Evolutionary conservation across 306 rosid genomes (phyloP), one percentile per base, ranked within the genome.

Genomic region (Ormosia semicastrata): DNA sequence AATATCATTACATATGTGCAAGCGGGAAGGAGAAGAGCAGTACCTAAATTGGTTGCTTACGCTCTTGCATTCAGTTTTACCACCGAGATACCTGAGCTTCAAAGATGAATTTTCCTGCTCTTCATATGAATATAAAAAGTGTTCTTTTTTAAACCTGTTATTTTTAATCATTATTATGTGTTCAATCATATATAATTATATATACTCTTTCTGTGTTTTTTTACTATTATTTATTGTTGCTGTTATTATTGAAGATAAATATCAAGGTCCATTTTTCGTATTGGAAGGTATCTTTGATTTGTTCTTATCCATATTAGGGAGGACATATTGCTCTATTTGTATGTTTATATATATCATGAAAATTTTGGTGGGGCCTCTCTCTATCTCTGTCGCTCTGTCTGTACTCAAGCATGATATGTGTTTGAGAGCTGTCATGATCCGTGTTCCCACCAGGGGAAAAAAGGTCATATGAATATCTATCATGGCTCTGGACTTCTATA

Each of bases 371-470:
- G 85, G 78, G 62, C 15, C 81, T 57, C 68, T 80, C 52, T 59
- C n/a, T 71, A 36, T 76, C 63, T 59, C 6, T 87, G 82, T 82
- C 75, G 40, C 71, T 77, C 39, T 67, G 76, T 82, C 57, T 41
- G 80, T 54, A 7, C 17, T 37, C 4, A 3, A 70, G 66, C 86
- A 78, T 78, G 74, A 78, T 29, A 66, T 85, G 71, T 78, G 81
- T 60, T 73, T 50, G 65, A 33, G 79, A 73, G 73, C 17, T 69
- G 82, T 82, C 79, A 74, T 78, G 82, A 78, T 86, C 73, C 15
- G 0, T 86, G 89, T 78, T 86, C 47, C 79, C 69, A 64, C 37
- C 46, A 54, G 44, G 66, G 75, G 1, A 4, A 39, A 56, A 86
- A 65, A 33, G 32, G 59, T 62, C 36, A 72, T 36, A 8, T 8